These are phyloP conservation scores for Lasiodiplodia hormozganensis DNA, from an alignment of 2,329 filamentous ascomycete species.

Conservation along the genomic window DNA sequence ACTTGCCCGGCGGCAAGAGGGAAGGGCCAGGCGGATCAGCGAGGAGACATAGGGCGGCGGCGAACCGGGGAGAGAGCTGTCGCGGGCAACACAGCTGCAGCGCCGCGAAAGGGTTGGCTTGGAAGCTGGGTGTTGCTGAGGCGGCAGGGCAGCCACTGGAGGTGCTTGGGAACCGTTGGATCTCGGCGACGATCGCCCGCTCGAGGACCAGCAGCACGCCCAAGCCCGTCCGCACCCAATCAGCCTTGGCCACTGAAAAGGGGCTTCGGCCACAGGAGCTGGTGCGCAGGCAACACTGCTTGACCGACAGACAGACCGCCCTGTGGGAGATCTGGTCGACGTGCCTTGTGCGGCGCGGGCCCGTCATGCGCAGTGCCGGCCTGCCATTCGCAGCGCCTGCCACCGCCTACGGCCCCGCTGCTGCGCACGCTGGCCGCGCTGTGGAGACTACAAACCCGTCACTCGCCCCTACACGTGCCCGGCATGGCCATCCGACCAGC, in stretches of 20 bases:
- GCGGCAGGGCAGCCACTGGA: conserved; percentile 14
- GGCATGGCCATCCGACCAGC: conserved; percentile 12
- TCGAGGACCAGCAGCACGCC: conserved; percentile 24
- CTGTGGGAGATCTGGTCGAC: conserved; percentile 16
- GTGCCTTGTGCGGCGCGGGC: conserved; percentile 7
- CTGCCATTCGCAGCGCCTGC: conserved; percentile 10
- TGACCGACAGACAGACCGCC: conserved; percentile 16
- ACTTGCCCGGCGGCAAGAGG: conserved; percentile 28
- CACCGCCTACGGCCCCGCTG: conserved; percentile 16
- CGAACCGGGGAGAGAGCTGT: conserved; percentile 14
- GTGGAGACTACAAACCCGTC: conserved; percentile 10
- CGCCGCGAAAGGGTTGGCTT: conserved; percentile 15
- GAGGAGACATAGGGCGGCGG: conserved; percentile 23
- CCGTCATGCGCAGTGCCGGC: conserved; percentile 12
- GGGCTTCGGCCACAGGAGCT: conserved; percentile 18
- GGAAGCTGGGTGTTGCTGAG: conserved; percentile 26
- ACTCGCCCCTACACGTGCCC: conserved; percentile 10
- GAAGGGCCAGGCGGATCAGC: conserved; percentile 27
- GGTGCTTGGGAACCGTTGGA: conserved; percentile 17
- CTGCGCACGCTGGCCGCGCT: conserved; percentile 2
- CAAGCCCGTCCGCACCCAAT: conserved; percentile 23
- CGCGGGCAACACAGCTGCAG: conserved; percentile 16
- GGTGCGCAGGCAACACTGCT: conserved; percentile 11
- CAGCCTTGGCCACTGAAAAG: conserved; percentile 25
- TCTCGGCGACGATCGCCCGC: conserved; percentile 27